Evolutionary conservation across 2,329 filamentous ascomycete species (phyloP), one percentile per base, ranked within the genome.

Genomic region (Thielaviopsis ethacetica): DNA sequence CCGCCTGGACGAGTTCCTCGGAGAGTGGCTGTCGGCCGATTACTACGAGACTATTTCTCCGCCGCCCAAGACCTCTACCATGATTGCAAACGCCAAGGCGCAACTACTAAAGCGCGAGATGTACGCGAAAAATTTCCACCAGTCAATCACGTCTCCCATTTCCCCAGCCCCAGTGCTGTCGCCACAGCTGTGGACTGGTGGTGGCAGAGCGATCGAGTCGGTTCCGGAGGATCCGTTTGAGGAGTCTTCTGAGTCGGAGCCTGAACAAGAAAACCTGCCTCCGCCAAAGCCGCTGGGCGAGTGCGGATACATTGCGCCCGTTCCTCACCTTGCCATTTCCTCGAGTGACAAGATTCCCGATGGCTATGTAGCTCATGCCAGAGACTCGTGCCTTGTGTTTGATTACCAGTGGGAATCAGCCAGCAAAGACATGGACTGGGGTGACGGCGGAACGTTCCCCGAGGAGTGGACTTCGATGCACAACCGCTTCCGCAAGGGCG

Each of bases 381-480:
- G 90, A 62, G 89, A 97, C 67, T 82, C 85, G 13, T 97, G 90
- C 67, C 77, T 88, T 5, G 79, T 86, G 56, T 78, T 96, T n/a
- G 93, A 98, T 70, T 94, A 88, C 66, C 86, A 91, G 65, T 98
- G 93, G 91, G 91, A 98, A 67, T 96, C 91, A 61, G 91, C 91
- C 77, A 80, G 86, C 15, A 74, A 79, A 2, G 82, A 87, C 0
- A 77, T 88, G 51, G 76, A 84, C 62, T 97, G 93, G 86, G 91
- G 91, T 6, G 84, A 89, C 65, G 91, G 91, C 10, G 93, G 91
- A 47, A 79, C 85, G 51, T 87, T 88, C 65, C 90, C 88, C 0
- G 93, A 98, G 70, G 93, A 97, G 71, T 98, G 93, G 93, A 86
- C 88, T 30, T 77, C 83, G 3, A 97, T 98, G 93, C 93, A 98